Conservation (phyloP, 495 filamentous ascomycete species). For the Xylaria bambusicola region DNA sequence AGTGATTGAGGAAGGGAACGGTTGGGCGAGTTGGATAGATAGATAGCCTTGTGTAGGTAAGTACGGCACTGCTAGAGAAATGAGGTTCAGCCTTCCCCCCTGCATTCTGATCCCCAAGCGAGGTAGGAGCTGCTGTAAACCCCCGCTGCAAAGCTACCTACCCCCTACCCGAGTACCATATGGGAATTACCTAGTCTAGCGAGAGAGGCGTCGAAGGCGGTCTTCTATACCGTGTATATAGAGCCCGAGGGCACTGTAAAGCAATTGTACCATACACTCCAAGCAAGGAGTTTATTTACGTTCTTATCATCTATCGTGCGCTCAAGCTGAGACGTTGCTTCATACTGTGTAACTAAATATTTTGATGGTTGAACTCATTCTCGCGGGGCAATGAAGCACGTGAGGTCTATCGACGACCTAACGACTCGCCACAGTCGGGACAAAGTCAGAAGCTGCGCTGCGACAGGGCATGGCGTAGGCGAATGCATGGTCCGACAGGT, state of each 20-base stretch:
- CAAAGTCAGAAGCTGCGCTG: background rate
- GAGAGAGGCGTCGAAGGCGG: no score
- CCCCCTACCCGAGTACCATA: background rate
- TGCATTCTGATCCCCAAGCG: background rate
- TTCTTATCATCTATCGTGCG: no score
- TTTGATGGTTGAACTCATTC: no score
- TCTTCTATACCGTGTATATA: no score
- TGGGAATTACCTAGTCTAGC: no score
- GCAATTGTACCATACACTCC: no score
- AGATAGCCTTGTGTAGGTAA: slow-evolving; percentile 4
- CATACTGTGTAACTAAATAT: no score
- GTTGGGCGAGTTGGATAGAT: background rate
- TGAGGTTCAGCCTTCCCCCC: slow-evolving; percentile 15
- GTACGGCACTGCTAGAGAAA: background rate
- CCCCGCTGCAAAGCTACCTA: background rate
- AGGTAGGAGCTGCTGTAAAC: background rate
- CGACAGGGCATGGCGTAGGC: background rate
- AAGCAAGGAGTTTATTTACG: no score
- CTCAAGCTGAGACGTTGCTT: no score
- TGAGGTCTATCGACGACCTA: slow-evolving; percentile 16
- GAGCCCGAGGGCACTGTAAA: no score
- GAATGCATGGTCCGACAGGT: no score
- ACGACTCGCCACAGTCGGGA: no score
- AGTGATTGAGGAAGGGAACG: slow-evolving; percentile 5
- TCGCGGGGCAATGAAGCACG: slow-evolving; percentile 31